These are phyloP conservation scores for Chytridium lagenaria DNA, from an alignment of 371 early-diverging fungal species.

Conservation along the genomic window DNA sequence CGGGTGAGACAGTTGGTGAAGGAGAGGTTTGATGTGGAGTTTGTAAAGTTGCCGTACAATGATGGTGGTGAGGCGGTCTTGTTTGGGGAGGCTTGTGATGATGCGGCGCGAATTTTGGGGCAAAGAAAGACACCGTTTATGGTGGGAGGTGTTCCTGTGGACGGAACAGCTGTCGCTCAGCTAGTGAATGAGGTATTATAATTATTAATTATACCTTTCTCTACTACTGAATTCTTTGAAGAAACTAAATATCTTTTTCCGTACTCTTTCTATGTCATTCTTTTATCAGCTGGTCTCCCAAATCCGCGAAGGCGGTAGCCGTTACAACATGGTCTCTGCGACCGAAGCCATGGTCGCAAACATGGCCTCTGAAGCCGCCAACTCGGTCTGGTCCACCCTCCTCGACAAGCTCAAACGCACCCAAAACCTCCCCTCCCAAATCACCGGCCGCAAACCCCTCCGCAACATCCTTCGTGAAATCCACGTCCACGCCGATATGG, in stretches of 20 bases:
- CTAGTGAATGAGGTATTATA: constrained; percentile 47
- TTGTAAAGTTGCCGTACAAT: constrained; percentile 54
- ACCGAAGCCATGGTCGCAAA: constrained; percentile 59
- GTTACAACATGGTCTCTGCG: constrained; percentile 59
- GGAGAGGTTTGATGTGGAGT: constrained; percentile 47
- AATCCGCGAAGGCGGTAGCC: constrained; percentile 56
- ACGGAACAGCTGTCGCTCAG: constrained; percentile 50
- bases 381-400: constrained; percentile 55
- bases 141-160: constrained; percentile 49
- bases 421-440: constrained; percentile 54
- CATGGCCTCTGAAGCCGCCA: constrained; percentile 61
- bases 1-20: constrained; percentile 47
- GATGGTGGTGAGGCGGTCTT: constrained; percentile 16
- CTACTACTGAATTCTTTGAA: no score
- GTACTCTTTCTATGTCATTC: not conserved
- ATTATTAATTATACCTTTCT: no score
- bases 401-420: constrained; percentile 44
- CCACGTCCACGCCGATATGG: constrained; percentile 50
- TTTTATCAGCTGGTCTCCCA: constrained; percentile 45
- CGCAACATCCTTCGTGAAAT: constrained; percentile 53
- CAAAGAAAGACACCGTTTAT: constrained; percentile 41
- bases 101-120: constrained; percentile 37
- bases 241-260: no score
- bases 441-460: constrained; percentile 55
- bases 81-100: constrained; percentile 41